Evolutionary conservation across 1,284 basidiomycete species (phyloP).

Genomic region (Hortiboletus rubellus): DNA sequence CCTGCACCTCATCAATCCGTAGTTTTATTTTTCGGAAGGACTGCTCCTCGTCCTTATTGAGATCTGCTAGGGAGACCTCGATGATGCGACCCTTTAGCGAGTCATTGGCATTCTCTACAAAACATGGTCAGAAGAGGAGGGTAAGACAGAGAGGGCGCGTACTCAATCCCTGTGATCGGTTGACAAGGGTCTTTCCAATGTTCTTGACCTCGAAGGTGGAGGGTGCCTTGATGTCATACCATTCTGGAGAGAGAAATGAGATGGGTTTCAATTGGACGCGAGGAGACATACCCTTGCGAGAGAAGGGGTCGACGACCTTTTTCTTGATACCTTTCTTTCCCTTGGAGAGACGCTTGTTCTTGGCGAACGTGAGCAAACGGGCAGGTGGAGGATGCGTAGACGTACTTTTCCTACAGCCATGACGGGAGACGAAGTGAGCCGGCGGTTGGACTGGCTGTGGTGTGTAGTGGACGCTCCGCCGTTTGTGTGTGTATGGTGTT

Average conservation of each 20-base stretch:
- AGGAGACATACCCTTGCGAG: slow-evolving; percentile 81
- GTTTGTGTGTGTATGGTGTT: slow-evolving; percentile 16
- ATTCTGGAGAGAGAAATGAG: slow-evolving; percentile 62
- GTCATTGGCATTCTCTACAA: slow-evolving; percentile 95
- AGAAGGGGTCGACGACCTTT: slow-evolving; percentile 99
- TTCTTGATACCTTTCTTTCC: slow-evolving; percentile 99
- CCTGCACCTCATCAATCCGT: slow-evolving; percentile 96
- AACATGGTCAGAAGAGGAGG: slow-evolving; percentile 17
- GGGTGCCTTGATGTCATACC: slow-evolving; percentile 99
- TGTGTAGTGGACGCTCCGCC: slow-evolving; percentile 30
- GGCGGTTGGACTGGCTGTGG: slow-evolving; percentile 53
- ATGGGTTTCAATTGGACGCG: not conserved
- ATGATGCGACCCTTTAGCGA: slow-evolving; percentile 97
- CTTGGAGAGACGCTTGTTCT: slow-evolving; percentile 99
- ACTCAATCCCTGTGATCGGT: slow-evolving; percentile 98
- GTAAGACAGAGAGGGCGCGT: slow-evolving; percentile 40
- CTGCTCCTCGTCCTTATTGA: slow-evolving; percentile 99
- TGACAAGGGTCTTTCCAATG: slow-evolving; percentile 98
- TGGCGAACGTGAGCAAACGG: slow-evolving; percentile 8
- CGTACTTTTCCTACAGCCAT: slow-evolving; percentile 93
- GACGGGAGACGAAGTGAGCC: slow-evolving; percentile 46
- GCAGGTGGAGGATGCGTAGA: not conserved
- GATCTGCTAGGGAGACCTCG: slow-evolving; percentile 95
- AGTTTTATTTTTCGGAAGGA: slow-evolving; percentile 99
- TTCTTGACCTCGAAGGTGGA: slow-evolving; percentile 97